Conservation (phyloP, 208 protist species). For the Crithidia fasciculata region DNA sequence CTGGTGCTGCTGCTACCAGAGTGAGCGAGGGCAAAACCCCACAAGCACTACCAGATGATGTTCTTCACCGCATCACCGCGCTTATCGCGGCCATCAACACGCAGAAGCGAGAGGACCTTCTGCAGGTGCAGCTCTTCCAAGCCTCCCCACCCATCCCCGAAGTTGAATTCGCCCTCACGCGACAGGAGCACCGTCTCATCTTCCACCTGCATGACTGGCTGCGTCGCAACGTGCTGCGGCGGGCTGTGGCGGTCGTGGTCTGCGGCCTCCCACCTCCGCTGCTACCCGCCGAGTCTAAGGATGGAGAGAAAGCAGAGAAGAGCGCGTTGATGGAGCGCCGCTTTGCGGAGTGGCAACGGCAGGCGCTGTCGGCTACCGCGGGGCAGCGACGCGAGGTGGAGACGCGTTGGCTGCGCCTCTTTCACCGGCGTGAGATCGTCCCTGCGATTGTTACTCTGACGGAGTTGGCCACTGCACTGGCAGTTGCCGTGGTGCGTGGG, state of each 20-base stretch:
- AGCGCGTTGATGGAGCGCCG: not conserved
- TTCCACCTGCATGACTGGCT: constrained; percentile 61
- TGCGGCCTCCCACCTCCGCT: constrained; percentile 36
- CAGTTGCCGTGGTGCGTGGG: constrained; percentile 29
- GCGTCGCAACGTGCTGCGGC: constrained; percentile 41
- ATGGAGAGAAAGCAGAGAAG: not conserved
- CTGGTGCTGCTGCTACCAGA: too few relatives aligned
- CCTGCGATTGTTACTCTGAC: constrained; percentile 53
- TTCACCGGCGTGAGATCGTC: constrained; percentile 67
- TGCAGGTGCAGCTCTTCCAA: constrained; percentile 70
- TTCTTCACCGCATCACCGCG: constrained; percentile 43
- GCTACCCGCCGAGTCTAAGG: not conserved
- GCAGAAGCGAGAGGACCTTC: constrained; percentile 36
- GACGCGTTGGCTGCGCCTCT: constrained; percentile 63
- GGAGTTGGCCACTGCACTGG: constrained; percentile 40
- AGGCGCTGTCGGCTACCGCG: constrained; percentile 15
- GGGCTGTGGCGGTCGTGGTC: constrained; percentile 63
- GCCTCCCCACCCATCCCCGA: constrained; percentile 65
- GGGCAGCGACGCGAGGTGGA: constrained; percentile 49
- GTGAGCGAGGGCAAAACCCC: too few relatives aligned
- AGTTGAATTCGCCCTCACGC: constrained; percentile 70
- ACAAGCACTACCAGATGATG: constrained; percentile 18
- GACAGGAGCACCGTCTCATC: constrained; percentile 47
- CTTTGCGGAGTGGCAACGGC: constrained; percentile 8
- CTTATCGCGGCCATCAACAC: constrained; percentile 66